Percentiles rank a stretch among this genome's conserved stretches.
Evolutionary conservation across 1,284 basidiomycete genomes (phyloP).

Genomic region (Boletus semigastroideus): DNA sequence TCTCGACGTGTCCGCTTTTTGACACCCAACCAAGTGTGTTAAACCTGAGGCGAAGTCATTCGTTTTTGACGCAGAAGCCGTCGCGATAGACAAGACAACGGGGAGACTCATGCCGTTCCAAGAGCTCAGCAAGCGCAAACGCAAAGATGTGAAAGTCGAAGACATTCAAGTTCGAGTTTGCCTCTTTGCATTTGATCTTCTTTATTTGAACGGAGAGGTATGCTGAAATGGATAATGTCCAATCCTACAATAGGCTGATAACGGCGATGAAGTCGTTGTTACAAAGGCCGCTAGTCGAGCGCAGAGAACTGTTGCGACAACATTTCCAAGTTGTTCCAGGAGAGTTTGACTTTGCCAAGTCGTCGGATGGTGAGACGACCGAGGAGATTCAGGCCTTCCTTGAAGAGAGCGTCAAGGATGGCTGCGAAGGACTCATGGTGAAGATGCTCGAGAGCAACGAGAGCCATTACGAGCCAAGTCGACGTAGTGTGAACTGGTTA

Average conservation of each 20-base stretch:
- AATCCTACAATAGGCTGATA: neutral
- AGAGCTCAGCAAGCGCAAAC: slow-evolving; percentile 91
- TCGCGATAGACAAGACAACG: slow-evolving; percentile 88
- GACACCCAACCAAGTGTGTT: slow-evolving; percentile 62
- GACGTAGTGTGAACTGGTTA: slow-evolving; percentile 96
- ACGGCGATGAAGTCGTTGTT: slow-evolving; percentile 54
- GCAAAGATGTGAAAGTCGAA: slow-evolving; percentile 96
- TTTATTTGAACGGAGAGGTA: slow-evolving; percentile 94
- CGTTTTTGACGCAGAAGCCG: slow-evolving; percentile 94
- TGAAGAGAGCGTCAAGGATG: slow-evolving; percentile 95
- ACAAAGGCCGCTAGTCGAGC: slow-evolving; percentile 66
- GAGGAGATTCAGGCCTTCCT: slow-evolving; percentile 96
- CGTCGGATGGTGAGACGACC: slow-evolving; percentile 84
- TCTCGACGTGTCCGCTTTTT: neutral
- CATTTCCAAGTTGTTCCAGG: slow-evolving; percentile 84
- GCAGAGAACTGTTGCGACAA: slow-evolving; percentile 74
- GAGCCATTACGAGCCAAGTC: slow-evolving; percentile 93
- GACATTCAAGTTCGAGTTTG: slow-evolving; percentile 97
- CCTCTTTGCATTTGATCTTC: slow-evolving; percentile 92
- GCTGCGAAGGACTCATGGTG: slow-evolving; percentile 99
- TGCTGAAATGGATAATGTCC: slow-evolving; percentile 19
- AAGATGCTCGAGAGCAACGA: slow-evolving; percentile 94
- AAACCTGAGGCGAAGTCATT: slow-evolving; percentile 82
- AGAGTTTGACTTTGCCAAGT: slow-evolving; percentile 93
- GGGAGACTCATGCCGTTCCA: slow-evolving; percentile 95